Percentiles rank a stretch among this genome's conserved stretches.
phyloP scores from a whole-genome alignment of 192 early-diverging fungal species.

The Coemansia sp. region DNA sequence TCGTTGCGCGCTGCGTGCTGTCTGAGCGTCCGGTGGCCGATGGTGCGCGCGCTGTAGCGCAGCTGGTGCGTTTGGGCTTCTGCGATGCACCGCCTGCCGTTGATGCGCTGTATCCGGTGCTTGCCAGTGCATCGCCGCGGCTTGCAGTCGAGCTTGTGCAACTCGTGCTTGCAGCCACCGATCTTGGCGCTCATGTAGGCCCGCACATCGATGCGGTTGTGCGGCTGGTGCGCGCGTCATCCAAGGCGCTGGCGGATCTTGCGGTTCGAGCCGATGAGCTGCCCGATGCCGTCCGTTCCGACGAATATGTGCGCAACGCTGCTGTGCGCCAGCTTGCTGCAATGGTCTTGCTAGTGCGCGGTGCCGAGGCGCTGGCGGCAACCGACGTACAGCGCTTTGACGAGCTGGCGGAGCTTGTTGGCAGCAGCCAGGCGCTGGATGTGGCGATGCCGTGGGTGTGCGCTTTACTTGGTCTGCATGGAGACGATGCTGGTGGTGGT shows the following conservation, averaged over 20 bases:
- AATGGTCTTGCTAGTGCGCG: slow-evolving; percentile 24
- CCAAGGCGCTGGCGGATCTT: slow-evolving; percentile 21
- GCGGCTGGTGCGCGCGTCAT: slow-evolving; percentile 13
- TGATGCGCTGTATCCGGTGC: slow-evolving; percentile 19
- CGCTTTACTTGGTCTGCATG: slow-evolving; percentile 31
- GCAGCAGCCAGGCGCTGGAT: slow-evolving; percentile 13
- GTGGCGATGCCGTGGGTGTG: slow-evolving; percentile 50
- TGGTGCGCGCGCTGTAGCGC: slow-evolving; percentile 21
- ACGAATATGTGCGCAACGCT: slow-evolving; percentile 31
- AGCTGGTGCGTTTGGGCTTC: slow-evolving; percentile 19
- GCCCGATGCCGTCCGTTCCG: slow-evolving; percentile 15
- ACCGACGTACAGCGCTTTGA: slow-evolving; percentile 12
- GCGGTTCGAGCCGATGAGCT: slow-evolving; percentile 19
- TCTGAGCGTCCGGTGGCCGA: slow-evolving; percentile 27
- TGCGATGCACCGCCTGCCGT: slow-evolving; percentile 10
- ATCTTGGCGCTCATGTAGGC: slow-evolving; percentile 4
- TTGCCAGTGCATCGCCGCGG: slow-evolving; percentile 26
- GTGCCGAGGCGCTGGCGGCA: slow-evolving; percentile 19
- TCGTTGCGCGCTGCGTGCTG: slow-evolving; percentile 27
- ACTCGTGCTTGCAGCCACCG: slow-evolving; percentile 14
- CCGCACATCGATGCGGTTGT: slow-evolving; percentile 14
- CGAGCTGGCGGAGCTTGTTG: slow-evolving; percentile 20
- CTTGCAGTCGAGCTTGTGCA: slow-evolving; percentile 20
- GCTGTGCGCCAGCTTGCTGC: slow-evolving; percentile 29
- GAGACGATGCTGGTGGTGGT: background rate